A percentile compares a stretch with the other conserved stretches of the same genome.
Evolutionary conservation across 139 green algal genomes (phyloP).

Genomic region (Auxenochlorella protothecoides): DNA sequence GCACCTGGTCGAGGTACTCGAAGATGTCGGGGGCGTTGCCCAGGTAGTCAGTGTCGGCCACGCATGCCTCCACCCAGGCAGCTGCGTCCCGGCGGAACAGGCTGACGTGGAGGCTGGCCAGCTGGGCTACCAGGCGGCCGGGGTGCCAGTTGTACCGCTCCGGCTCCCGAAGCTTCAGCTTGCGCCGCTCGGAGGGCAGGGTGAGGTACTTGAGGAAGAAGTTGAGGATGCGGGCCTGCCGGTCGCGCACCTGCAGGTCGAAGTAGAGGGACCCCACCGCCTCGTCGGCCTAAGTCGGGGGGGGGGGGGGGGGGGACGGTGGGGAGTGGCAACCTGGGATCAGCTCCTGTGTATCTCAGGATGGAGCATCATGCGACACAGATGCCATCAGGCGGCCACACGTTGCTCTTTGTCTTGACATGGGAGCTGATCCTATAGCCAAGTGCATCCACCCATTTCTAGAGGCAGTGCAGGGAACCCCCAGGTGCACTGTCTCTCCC

Average conservation of each 20-base stretch:
- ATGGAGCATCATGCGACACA: too few relatives aligned
- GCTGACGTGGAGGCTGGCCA: conserved; percentile 73
- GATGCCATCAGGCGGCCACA: too few relatives aligned
- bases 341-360: background rate
- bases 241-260: conserved; percentile 41
- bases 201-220: conserved; percentile 94
- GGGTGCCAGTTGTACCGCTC: conserved; percentile 79
- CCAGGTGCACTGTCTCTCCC: conserved; percentile 21
- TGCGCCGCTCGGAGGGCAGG: conserved; percentile 37
- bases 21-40: conserved; percentile 52
- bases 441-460: background rate
- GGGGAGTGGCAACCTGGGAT: background rate
- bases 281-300: conserved; percentile 7
- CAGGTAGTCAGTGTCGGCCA: conserved; percentile 71
- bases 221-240: conserved; percentile 83
- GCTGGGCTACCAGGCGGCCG: conserved; percentile 67
- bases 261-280: conserved; percentile 17
- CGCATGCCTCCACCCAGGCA: conserved; percentile 50
- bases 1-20: conserved; percentile 27
- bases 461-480: background rate
- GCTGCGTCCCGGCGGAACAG: conserved; percentile 50
- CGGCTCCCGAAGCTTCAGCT: conserved; percentile 68
- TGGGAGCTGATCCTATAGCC: background rate
- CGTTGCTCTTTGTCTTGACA: background rate
- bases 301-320: background rate